phyloP scores from a whole-genome alignment of 2,329 filamentous ascomycete species.

The Helminthosporium solani region DNA sequence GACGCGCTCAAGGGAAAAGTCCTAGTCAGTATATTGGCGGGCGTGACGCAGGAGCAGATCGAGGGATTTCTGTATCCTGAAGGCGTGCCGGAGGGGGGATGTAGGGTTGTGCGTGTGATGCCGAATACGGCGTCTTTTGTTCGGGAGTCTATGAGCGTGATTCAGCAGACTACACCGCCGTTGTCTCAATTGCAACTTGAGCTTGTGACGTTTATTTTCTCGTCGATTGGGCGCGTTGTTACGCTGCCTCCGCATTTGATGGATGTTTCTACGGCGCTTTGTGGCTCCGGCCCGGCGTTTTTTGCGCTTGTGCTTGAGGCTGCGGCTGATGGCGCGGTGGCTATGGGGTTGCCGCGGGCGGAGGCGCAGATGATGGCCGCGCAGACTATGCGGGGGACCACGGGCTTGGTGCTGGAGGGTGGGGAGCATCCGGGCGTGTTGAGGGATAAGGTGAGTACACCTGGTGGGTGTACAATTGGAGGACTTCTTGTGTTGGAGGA shows the following conservation, averaged over 20 bases:
- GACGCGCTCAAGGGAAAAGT: constrained; percentile 77
- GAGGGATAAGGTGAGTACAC: constrained; percentile 74
- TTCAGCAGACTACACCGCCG: constrained; percentile 63
- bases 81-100: constrained; percentile 51
- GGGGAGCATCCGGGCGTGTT: constrained; percentile 75
- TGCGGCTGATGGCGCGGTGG: constrained; percentile 73
- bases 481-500: constrained; percentile 74
- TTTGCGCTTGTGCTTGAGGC: constrained; percentile 75
- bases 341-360: constrained; percentile 71
- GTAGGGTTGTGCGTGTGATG: constrained; percentile 74
- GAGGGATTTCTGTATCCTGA: constrained; percentile 61
- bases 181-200: constrained; percentile 54
- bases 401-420: constrained; percentile 62
- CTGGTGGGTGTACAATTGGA: constrained; percentile 75
- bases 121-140: constrained; percentile 81
- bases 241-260: constrained; percentile 66
- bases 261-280: constrained; percentile 73
- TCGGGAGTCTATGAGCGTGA: constrained; percentile 76
- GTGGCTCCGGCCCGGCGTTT: constrained; percentile 74
- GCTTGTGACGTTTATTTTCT: constrained; percentile 76
- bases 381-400: constrained; percentile 74
- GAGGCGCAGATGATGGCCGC: constrained; percentile 77
- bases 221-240: constrained; percentile 68
- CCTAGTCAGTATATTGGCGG: constrained; percentile 78
- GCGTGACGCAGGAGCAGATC: constrained; percentile 70